Evolutionary conservation across 192 early-diverging fungal genomes (phyloP), one percentile per base, ranked within the genome.

Genomic region (Podila clonocystis): DNA sequence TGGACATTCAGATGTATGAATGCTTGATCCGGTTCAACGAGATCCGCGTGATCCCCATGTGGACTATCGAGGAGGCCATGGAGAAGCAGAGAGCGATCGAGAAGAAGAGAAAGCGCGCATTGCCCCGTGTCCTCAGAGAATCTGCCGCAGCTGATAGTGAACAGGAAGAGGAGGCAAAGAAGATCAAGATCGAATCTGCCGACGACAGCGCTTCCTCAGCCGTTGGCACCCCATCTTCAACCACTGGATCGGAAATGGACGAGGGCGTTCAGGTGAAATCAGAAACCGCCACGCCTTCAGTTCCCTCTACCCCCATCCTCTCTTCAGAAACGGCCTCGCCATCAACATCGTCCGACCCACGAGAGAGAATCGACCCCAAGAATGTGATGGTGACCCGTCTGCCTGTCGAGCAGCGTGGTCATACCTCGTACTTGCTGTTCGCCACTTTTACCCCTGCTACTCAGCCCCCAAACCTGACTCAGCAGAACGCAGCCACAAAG

Each of bases 381-480:
- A 87, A 89, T 36, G 62, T 92, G 30, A 63, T 89, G 31, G 86
- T 94, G 13, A 88, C 93, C 4, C 94, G 91, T 62, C 88, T 90
- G 9, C 73, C 85, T 4, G 67, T 59, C 2, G 91, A 86, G 58
- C 83, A 87, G 66, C 89, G 91, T 34, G 97, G 97, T 6, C 97
- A 99, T 80, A 99, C 97, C 2, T 97, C 96, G 41, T 99, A 95
- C 73, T 85, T 99, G 72, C 94, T 96, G 19, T 99, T 99, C 92
- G 97, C 96, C 5, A 93, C 91, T 0, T 87, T 94, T 69, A 83
- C 94, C 33, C 93, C 93, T 24, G 58, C 65, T 17, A 41, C 67
- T 12, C 70, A 77, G 63, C 63, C 29, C 5, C 68, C 68, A 2
- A 77, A 50, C 45, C 22, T 77, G 55, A 61, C 68, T 0, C 55